Base-by-base conservation (phyloP, 805 yeast species). In the Blastobotrys chiropterorum region DNA sequence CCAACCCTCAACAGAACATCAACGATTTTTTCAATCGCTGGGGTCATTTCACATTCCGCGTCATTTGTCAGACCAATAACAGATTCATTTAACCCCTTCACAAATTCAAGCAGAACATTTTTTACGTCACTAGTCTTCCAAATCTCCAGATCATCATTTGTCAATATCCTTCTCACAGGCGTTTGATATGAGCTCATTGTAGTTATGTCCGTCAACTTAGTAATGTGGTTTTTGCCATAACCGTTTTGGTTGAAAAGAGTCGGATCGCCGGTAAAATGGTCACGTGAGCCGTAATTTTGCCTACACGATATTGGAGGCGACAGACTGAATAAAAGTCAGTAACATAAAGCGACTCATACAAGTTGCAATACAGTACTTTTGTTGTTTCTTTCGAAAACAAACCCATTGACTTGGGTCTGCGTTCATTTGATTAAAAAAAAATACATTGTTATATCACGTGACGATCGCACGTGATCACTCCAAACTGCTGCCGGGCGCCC, bases 21-120 rank as follows among this genome's bases (percentile, higher is more conserved):
- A 20, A 77, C 52, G 3, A 84, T 53, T 0, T 67, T 55, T 1
- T 61, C 53, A 0, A 76, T 66, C 2, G 55, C 42, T 16, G 46
- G 22, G 14, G 31, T 40, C 13, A 15, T n/a, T 8, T 34, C 47
- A 40, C 42, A 15, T 2, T 57, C 73, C 38, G 74, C 78, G 46
- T 80, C 80, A 44, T 83, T 75, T 15, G 79, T 72, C 45, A 65
- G 70, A 8, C 92, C 95, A 17, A 63, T 67, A 1, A 88, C 92
- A 19, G 90, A 74, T 0, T 69, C 68, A 44, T 89, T 89, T 41
- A 92, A 70, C 1, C 68, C 66, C 16, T 66, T 66, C 1, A 90
- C 74, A 61, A 86, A 90, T 0, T 61, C 63, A 2, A 85, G 55
- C 1, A 92, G 57, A 2, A 71, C 73, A 0, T 65, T 56, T 62